These are phyloP conservation scores for Colletotrichum karsti DNA, from an alignment of 2,329 filamentous ascomycete genomes.

Conservation along the genomic window DNA sequence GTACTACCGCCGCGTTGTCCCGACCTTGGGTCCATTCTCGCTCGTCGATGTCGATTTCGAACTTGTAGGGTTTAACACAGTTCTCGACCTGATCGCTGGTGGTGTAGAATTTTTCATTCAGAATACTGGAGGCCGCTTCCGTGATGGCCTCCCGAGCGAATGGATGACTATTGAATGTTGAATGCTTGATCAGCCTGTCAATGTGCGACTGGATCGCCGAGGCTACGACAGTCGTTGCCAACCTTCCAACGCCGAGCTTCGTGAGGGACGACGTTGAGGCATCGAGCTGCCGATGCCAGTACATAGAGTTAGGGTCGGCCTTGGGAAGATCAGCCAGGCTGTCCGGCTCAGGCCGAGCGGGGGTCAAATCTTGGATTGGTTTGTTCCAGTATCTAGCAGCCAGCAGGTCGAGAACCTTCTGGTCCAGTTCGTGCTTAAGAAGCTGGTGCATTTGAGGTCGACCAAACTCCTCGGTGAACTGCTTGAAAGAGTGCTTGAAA, in stretches of 20 bases:
- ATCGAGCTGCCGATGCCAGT: conserved; percentile 95
- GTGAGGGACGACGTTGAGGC: conserved; percentile 90
- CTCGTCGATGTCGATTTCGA: conserved; percentile 93
- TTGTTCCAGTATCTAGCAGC: conserved; percentile 98
- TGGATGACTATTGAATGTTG: conserved; percentile 88
- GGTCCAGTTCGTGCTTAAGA: conserved; percentile 91
- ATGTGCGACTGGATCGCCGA: conserved; percentile 87
- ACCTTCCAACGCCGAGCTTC: conserved; percentile 89
- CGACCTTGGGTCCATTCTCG: conserved; percentile 87
- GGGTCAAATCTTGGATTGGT: conserved; percentile 84
- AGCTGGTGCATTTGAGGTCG: conserved; percentile 88
- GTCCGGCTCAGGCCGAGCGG: conserved; percentile 73
- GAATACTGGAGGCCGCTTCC: conserved; percentile 86
- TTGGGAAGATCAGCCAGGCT: conserved; percentile 82
- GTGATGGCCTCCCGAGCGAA: conserved; percentile 93
- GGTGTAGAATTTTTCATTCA: conserved; percentile 95
- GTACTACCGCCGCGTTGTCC: conserved; percentile 79
- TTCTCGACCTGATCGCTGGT: conserved; percentile 98
- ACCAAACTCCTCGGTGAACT: conserved; percentile 89
- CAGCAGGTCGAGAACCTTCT: conserved; percentile 91
- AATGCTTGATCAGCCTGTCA: conserved; percentile 79
- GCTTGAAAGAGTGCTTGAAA: conserved; percentile 98
- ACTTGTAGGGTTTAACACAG: conserved; percentile 99
- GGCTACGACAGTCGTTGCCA: conserved; percentile 92
- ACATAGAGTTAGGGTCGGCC: conserved; percentile 83